phyloP scores from a whole-genome alignment of 2,329 filamentous ascomycete species.

The Albifimbria verrucaria region DNA sequence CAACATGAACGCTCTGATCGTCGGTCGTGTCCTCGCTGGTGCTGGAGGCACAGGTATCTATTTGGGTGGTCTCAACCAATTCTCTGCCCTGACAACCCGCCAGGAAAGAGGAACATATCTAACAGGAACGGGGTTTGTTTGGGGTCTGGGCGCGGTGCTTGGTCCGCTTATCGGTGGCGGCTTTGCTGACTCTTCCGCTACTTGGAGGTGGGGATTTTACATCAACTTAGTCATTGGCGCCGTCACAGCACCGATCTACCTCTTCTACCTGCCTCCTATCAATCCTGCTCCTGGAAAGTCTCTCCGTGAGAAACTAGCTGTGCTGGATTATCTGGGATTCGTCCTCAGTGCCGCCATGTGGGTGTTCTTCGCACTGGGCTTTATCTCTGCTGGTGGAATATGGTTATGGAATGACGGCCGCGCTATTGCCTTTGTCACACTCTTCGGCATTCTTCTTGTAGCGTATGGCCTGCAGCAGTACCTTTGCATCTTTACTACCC shows the following conservation, averaged over 20 bases:
- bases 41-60: conserved; percentile 15
- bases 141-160: conserved; percentile 38
- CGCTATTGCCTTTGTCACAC: background rate
- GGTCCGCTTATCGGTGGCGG: conserved; percentile 43
- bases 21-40: background rate
- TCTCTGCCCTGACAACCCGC: conserved; percentile 17
- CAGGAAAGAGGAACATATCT: conserved; percentile 18
- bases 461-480: conserved; percentile 37
- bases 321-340: conserved; percentile 40
- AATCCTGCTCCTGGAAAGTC: conserved; percentile 4
- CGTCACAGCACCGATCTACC: conserved; percentile 22
- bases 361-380: conserved; percentile 38
- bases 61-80: conserved; percentile 11
- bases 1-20: background rate
- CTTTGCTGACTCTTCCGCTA: conserved; percentile 33
- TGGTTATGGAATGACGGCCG: background rate
- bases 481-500: conserved; percentile 41
- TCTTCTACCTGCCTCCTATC: conserved; percentile 12
- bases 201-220: conserved; percentile 34
- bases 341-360: conserved; percentile 36
- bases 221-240: conserved; percentile 43
- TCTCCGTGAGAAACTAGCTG: conserved; percentile 18
- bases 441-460: background rate
- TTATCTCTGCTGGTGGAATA: conserved; percentile 37
- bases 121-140: too few species aligned